A percentile compares a stretch with the other conserved stretches of the same genome.
Evolutionary conservation across 768 basidiomycete species (phyloP).

Genomic region (Hypholoma sublateritium): DNA sequence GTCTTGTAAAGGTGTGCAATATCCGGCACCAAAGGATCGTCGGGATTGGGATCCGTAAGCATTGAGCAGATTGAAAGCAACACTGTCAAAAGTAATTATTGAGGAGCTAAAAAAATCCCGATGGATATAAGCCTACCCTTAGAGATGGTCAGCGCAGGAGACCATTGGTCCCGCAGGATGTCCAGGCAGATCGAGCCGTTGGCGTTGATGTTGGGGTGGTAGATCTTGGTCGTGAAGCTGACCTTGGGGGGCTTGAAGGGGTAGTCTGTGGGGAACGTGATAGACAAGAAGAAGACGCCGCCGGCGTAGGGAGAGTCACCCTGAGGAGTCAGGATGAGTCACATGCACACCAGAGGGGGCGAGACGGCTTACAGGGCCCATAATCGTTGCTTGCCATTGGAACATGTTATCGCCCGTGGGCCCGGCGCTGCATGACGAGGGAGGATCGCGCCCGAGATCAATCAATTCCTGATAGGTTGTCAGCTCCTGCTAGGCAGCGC

Average conservation of each 20-base stretch:
- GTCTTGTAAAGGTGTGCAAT: slow-evolving; percentile 99
- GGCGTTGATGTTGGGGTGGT: slow-evolving; percentile 99
- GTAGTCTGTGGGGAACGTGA: slow-evolving; percentile 95
- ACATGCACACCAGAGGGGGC: slow-evolving; percentile 10
- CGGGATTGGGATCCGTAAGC: slow-evolving; percentile 99
- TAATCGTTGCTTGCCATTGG: slow-evolving; percentile 99
- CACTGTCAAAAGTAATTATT: slow-evolving; percentile 37
- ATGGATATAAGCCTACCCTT: slow-evolving; percentile 64
- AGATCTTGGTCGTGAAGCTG: slow-evolving; percentile 99
- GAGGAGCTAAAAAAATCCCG: background rate
- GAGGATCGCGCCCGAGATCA: slow-evolving; percentile 99
- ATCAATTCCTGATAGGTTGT: slow-evolving; percentile 79
- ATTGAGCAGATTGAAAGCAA: slow-evolving; percentile 98
- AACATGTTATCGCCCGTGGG: slow-evolving; percentile 98
- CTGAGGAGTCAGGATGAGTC: slow-evolving; percentile 43
- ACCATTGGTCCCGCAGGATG: slow-evolving; percentile 99
- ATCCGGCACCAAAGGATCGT: slow-evolving; percentile 98
- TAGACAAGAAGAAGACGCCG: slow-evolving; percentile 98
- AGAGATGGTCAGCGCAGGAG: slow-evolving; percentile 96
- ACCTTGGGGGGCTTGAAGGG: slow-evolving; percentile 99
- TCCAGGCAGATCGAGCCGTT: slow-evolving; percentile 99
- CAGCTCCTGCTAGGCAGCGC: slow-evolving; percentile 19
- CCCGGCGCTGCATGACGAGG: slow-evolving; percentile 98
- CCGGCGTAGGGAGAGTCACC: slow-evolving; percentile 98
- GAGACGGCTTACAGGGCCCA: slow-evolving; percentile 86